Base-by-base conservation (phyloP, 257 asterid species). In the Jacaranda mimosifolia region DNA sequence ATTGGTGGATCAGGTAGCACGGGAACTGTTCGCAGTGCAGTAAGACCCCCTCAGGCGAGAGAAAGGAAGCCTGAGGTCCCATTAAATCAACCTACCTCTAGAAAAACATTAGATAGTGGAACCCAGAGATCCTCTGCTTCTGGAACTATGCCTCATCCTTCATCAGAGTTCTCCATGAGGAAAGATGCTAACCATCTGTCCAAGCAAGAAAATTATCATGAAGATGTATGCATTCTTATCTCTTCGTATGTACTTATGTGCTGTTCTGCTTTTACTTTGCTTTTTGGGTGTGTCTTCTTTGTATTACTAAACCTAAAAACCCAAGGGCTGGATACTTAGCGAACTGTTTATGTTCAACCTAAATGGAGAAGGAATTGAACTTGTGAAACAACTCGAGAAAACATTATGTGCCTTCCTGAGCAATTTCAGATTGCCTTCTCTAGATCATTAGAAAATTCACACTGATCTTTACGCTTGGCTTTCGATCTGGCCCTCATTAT, bases 21-120 rank as follows among this genome's bases (percentile, higher is more conserved):
- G 15, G 97, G 97, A 80, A 93, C 97, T 56, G 93, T 88, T 63
- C 88, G 98, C 80, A 93, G 91, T 84, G 91, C 77, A 40, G 91
- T 88, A 77, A 90, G 86, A 82, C 98, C 99, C 15, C 98, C 99
- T 63, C 99, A 92, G 88, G 90, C 72, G 85, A 88, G 91, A 79
- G 97, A 93, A 73, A 89, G 90, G 88, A 93, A 87, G 78, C 86
- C 91, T 5, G 99, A 91, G 62, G 84, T 84, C 83, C 89, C 87
- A 70, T 63, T 77, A 73, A 84, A 81, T 83, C 95, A 87, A 86
- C 36, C 90, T 46, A 58, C 91, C 73, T 59, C 90, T 67, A 87
- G 85, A 76, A 92, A 87, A 84, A 73, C 52, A 59, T 36, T 80
- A n/a, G 97, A 91, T 62, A 79, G 83, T 80, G 83, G 89, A 73